Base-by-base conservation (phyloP, 306 rosid species). In the Calophaca sinica region DNA sequence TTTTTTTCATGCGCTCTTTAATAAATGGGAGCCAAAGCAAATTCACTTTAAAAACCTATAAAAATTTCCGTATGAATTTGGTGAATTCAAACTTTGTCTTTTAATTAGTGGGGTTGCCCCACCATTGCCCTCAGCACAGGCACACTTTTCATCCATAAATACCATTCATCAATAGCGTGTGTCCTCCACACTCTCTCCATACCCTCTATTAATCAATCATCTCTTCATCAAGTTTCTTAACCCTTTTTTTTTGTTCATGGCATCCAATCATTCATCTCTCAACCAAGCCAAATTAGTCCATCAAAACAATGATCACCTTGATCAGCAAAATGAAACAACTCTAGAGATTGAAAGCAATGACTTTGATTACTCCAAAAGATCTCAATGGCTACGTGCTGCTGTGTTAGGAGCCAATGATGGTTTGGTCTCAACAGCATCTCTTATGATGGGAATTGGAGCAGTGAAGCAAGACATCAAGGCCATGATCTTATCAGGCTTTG, bases 141-240 rank as follows among this genome's bases (percentile, higher is more conserved):
- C 8, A 71, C 50, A 58, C 52, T 29, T 29, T 80, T 80, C 79
- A 79, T 79, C 86, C 77, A 88, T 93, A 93, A 89, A 91, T 91
- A 91, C 86, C 87, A 81, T 70, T 39, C 64, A 35, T 45, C 35
- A 51, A 28, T 33, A 52, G 90, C 87, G 93, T 88, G 98, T 91
- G 98, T 87, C 67, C 71, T 78, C 82, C 97, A 91, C 93, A 86
- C 86, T 85, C 76, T 63, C 57, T 15, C 62, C 54, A 52, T 50
- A 13, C 68, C 15, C 57, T 35, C 53, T 39, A 11, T 52, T 7
- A 65, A 65, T 39, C 75, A 5, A 31, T 38, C 31, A 11, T 62
- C 42, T 26, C 48, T 32, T 68, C 44, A 20, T 66, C 62, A 59
- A 38, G 1, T 42, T 7, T 7, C 51, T 68, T n/a, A 20, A 12